Evolutionary conservation across 768 basidiomycete species (phyloP), one percentile per base, ranked within the genome.

Genomic region (Leccinum variicolor): DNA sequence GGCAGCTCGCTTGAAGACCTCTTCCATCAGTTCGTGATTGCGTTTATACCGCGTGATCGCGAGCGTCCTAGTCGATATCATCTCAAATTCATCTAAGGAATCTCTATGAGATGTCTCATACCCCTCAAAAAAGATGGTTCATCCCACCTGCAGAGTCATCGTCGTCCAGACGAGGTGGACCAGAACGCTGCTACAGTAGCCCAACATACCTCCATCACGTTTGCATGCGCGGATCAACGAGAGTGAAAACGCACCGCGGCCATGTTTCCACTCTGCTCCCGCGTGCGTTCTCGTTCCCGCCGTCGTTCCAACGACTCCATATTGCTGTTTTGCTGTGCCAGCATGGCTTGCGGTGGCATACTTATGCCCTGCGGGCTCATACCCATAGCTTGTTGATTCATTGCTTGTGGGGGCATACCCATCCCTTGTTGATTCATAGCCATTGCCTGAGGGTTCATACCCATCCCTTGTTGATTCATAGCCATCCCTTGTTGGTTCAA

Each of bases 21-120:
- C 87, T 66, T 87, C 87, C 90, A 93, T 93, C 58, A 87, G 76
- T 46, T 91, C 90, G 64, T 92, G 89, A 64, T 93, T 93, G 6
- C 90, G 84, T 62, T 79, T 82, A 66, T 91, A 93, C 34, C 90
- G 79, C 17, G 84, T 81, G 34, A 88, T 65, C 7, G 91, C 87
- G 15, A 92, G 77, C 3, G 88, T 82, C 45, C 87, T 81, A 2
- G 87, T 84, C 0, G 90, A 87, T 57, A 92, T 86, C 58, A 79
- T 76, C 57, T 92, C 90, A 23, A 78, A 73, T 59, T 90, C 88
- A 62, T 89, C 85, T 81, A 10, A 29, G 2, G 36, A n/a, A 3
- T 28, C 0, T 3, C 9, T 2, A 50, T 58, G 47, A 57, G 28
- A 33, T 31, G 10, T 11, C 10, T 11, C n/a, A 54, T 28, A 23